Base-by-base conservation (phyloP, 2,329 filamentous ascomycete genomes). In the Ploettnerulaceae sp. region DNA sequence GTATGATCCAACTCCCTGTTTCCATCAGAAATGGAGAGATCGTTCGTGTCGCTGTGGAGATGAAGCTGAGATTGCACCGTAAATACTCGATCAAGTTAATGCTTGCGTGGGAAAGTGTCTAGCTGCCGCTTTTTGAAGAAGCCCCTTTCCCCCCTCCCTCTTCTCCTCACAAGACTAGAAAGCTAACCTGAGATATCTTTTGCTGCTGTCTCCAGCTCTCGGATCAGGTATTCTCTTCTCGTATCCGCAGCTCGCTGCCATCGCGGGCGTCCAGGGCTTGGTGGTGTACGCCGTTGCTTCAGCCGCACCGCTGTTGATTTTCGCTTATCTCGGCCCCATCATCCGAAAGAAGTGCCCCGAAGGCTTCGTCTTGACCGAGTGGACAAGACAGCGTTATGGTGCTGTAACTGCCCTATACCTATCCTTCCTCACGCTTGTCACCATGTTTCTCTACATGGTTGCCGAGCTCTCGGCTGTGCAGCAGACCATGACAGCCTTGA, bases 71-170 rank as follows among this genome's bases (percentile, higher is more conserved):
- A 91, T 84, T 82, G 84, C 81, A 93, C 87, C 86, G 87, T 90
- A 74, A 85, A 71, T 82, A 91, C 86, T 91, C 86, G 87, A 93
- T 87, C 87, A 93, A 93, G 87, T 87, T 91, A 93, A 91, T 89
- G 84, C 87, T 93, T 93, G 87, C 87, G 87, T 91, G 87, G 83
- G 87, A 86, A 91, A 90, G 77, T 87, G 91, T 86, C 85, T n/a
- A n/a, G n/a, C n/a, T 90, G 86, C 86, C 86, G 86, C 86, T 88
- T 80, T 50, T n/a, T n/a, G 71, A 69, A 70, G 65, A 67, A 66
- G 63, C 58, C 61, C 65, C 61, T 58, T 56, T 59, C 51, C 53
- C 51, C 47, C n/a, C 51, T 53, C 51, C 48, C 59, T 60, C 65
- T 61, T 59, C 56, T 59, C 51, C 53, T 51, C 48, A 42, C 41